Percentiles rank a stretch among this genome's conserved stretches.
Evolutionary conservation across 495 filamentous ascomycete species (phyloP).

Genomic region (Aspergillus baeticus): DNA sequence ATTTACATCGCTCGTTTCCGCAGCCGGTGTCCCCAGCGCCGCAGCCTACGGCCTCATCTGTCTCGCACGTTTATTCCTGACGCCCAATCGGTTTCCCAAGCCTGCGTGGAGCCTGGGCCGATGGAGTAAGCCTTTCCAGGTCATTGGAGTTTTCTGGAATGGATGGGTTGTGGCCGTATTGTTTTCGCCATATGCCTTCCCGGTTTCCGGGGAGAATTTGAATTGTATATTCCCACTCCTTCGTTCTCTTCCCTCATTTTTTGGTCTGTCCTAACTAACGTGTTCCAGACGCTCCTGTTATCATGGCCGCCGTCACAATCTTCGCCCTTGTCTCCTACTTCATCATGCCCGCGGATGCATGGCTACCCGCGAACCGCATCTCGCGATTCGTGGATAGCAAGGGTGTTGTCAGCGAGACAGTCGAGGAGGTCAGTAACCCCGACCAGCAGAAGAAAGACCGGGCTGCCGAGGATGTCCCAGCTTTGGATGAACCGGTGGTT

Average conservation of each 20-base stretch:
- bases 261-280: neutral
- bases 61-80: conserved; percentile 49
- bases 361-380: conserved; percentile 44
- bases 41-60: conserved; percentile 56
- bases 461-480: too few relatives aligned
- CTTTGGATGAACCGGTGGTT: too few relatives aligned
- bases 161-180: conserved; percentile 49
- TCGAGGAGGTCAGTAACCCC: conserved; percentile 12
- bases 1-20: conserved; percentile 54
- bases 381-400: conserved; percentile 47
- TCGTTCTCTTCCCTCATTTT: too few relatives aligned
- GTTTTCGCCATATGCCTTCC: conserved; percentile 47
- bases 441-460: too few relatives aligned
- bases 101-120: conserved; percentile 45
- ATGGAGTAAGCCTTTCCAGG: conserved; percentile 47
- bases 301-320: conserved; percentile 50
- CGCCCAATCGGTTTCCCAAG: conserved; percentile 45
- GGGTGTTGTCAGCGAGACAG: conserved; percentile 33
- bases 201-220: conserved; percentile 42
- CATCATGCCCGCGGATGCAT: conserved; percentile 47
- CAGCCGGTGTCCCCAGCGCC: conserved; percentile 50
- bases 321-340: conserved; percentile 47
- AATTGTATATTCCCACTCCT: conserved; percentile 37
- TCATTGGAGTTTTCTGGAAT: conserved; percentile 51
- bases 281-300: conserved; percentile 44